Evolutionary conservation across 1,284 basidiomycete genomes (phyloP).

Genomic region (Prillingera fragicola): DNA sequence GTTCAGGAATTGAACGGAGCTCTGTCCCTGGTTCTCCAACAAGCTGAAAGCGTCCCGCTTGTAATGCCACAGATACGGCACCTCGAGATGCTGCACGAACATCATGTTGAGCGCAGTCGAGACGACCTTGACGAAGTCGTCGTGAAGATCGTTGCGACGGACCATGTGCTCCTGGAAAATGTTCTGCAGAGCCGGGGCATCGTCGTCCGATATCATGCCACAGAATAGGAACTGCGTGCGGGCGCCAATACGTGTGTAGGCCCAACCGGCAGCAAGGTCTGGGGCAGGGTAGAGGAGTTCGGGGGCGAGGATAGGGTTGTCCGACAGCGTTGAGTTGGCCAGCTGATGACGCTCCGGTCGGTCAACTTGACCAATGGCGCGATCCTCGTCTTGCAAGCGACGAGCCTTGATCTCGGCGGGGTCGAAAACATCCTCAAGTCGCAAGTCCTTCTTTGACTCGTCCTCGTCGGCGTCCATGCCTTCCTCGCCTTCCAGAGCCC

Average conservation of each 20-base stretch:
- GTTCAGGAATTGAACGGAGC: conserved; percentile 59
- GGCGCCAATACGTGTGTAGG: conserved; percentile 75
- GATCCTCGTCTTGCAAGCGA: conserved; percentile 89
- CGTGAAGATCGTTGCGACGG: conserved; percentile 55
- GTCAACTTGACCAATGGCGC: conserved; percentile 82
- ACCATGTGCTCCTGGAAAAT: no score
- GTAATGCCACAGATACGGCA: conserved; percentile 92
- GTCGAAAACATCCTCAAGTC: conserved; percentile 93
- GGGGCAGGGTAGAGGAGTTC: conserved; percentile 49
- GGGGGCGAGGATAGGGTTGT: conserved; percentile 60
- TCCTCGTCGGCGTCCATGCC: conserved; percentile 62
- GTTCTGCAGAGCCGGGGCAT: conserved; percentile 36
- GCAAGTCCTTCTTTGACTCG: conserved; percentile 64
- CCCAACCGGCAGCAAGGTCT: conserved; percentile 84
- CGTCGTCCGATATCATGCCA: conserved; percentile 22
- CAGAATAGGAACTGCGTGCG: conserved; percentile 58
- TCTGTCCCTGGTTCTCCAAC: conserved; percentile 38
- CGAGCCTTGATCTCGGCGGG: conserved; percentile 91
- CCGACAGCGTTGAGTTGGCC: conserved; percentile 73
- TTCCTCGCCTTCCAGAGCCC: conserved; percentile 75
- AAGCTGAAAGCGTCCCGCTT: conserved; percentile 61
- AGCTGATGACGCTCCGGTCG: conserved; percentile 96
- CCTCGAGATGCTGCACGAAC: conserved; percentile 81
- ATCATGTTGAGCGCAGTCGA: conserved; percentile 74
- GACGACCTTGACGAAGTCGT: conserved; percentile 72